phyloP scores from a whole-genome alignment of 1,284 basidiomycete genomes.

The Cryptococcus wingfieldii region DNA sequence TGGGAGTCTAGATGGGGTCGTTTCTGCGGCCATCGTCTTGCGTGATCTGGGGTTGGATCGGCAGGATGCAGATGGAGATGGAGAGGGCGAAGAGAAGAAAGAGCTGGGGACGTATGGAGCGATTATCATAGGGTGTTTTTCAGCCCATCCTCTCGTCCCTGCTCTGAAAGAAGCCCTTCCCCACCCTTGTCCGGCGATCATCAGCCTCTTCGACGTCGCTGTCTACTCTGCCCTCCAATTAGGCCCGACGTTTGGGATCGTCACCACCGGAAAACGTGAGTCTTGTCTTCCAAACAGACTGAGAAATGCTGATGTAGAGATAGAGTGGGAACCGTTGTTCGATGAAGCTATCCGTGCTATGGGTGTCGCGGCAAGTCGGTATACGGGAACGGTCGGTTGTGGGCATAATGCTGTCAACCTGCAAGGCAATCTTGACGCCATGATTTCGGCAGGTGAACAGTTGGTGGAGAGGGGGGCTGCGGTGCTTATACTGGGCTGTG shows the following conservation, averaged over 20 bases:
- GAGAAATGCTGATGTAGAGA: no score
- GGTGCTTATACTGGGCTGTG: constrained; percentile 15
- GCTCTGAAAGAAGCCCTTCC: no score
- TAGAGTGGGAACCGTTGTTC: constrained; percentile 17
- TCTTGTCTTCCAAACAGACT: background rate
- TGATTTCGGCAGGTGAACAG: background rate
- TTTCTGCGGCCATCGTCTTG: no score
- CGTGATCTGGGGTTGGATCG: no score
- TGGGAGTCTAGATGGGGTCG: no score
- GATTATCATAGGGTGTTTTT: no score
- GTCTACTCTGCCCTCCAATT: constrained; percentile 6
- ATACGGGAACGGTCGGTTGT: constrained; percentile 13
- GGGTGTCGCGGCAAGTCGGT: constrained; percentile 3
- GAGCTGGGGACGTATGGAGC: no score
- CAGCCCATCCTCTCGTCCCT: no score
- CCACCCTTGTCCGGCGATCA: background rate
- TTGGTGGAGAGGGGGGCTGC: constrained; percentile 10
- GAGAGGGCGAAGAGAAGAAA: no score
- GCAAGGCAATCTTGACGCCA: background rate
- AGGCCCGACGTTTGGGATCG: constrained; percentile 14
- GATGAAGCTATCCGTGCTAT: constrained; percentile 10
- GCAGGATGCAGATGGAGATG: no score
- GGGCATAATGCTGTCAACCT: background rate
- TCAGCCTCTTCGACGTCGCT: constrained; percentile 1
- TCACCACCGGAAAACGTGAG: constrained; percentile 17